Evolutionary conservation across 176 grass and related monocot genomes (phyloP).

Genomic region (Aegilops umbellulata): DNA sequence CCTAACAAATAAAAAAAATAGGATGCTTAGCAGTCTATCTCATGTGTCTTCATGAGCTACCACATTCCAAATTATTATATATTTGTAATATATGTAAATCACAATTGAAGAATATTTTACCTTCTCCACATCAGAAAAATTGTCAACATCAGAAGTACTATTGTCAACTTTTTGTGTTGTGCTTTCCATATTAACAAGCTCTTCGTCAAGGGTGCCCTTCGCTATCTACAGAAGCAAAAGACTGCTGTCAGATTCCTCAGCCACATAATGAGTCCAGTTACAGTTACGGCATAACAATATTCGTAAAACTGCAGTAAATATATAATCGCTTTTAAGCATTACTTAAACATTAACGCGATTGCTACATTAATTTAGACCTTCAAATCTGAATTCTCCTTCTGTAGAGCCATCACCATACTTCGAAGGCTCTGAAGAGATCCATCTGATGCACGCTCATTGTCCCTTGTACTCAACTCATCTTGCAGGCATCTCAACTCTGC

Average conservation of each 20-base stretch:
- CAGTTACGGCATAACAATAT: background rate
- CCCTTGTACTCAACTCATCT: constrained; percentile 56
- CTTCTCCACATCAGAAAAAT: constrained; percentile 32
- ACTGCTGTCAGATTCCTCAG: constrained; percentile 1
- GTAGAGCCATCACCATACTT: constrained; percentile 52
- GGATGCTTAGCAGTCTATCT: background rate
- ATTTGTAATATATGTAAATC: background rate
- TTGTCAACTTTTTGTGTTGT: constrained; percentile 36
- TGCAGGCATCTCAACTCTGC: constrained; percentile 49
- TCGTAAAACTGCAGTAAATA: background rate
- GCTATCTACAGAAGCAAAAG: constrained; percentile 50
- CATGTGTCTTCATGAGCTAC: constrained; percentile 15
- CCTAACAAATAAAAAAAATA: constrained; percentile 3
- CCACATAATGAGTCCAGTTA: background rate
- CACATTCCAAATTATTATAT: background rate
- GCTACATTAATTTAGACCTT: constrained; percentile 61
- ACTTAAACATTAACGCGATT: constrained; percentile 1
- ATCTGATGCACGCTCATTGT: constrained; percentile 39
- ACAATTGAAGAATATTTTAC: constrained; percentile 30
- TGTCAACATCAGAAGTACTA: constrained; percentile 33
- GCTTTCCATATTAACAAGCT: constrained; percentile 35
- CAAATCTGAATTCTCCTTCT: constrained; percentile 75
- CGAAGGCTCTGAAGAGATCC: constrained; percentile 52
- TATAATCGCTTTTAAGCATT: background rate
- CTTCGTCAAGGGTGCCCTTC: constrained; percentile 60